Evolutionary conservation across 2,329 filamentous ascomycete species (phyloP).

Genomic region (Penicillium sp.): DNA sequence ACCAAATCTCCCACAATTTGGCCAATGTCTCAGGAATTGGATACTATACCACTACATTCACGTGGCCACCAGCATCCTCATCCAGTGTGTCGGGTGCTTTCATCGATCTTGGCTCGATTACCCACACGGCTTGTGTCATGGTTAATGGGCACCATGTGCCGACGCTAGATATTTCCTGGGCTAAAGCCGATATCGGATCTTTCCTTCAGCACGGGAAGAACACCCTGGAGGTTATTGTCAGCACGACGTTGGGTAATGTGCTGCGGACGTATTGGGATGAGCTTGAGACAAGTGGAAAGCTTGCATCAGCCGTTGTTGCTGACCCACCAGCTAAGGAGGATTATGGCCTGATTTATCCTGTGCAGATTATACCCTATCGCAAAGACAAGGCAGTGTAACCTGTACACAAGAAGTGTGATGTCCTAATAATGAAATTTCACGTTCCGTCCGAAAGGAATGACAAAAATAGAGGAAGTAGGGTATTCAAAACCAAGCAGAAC

Average conservation of each 20-base stretch:
- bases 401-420: not conserved
- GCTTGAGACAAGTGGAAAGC: not conserved
- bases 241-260: conserved; percentile 8
- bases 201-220: conserved; percentile 12
- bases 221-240: conserved; percentile 14
- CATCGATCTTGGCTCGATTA: conserved; percentile 14
- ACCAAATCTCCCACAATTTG: conserved; percentile 14
- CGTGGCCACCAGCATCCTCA: conserved; percentile 10
- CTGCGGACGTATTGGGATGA: not conserved
- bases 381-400: not conserved
- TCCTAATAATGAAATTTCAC: not conserved
- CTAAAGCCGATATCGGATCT: conserved; percentile 8
- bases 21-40: conserved; percentile 21
- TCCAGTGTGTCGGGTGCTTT: conserved; percentile 14
- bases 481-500: not conserved
- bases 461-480: not conserved
- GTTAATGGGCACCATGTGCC: conserved; percentile 18
- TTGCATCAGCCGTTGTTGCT: not conserved
- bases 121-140: conserved; percentile 12
- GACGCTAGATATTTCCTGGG: conserved; percentile 14
- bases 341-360: not conserved
- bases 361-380: not conserved
- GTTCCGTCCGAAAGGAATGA: not conserved
- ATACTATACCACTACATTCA: conserved; percentile 18
- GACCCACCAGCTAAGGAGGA: not conserved